These are phyloP conservation scores for Boeremia lycopersici DNA, from an alignment of 2,329 filamentous ascomycete species.

Conservation along the genomic window DNA sequence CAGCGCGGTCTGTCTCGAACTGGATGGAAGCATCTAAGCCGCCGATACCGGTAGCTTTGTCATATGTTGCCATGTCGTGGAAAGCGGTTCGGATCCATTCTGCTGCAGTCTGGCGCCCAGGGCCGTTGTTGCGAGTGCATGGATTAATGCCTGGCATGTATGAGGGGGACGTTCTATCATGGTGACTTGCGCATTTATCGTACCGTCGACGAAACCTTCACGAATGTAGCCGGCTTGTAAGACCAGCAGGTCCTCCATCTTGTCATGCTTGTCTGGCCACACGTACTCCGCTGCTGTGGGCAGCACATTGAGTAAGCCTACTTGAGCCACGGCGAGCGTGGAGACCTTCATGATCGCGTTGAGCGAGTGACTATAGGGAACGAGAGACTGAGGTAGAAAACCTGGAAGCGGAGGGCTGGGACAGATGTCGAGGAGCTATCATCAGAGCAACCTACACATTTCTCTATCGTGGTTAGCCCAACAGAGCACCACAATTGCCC, in stretches of 20 bases:
- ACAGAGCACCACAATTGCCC: not conserved
- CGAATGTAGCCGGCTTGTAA: conserved; percentile 14
- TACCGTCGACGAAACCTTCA: conserved; percentile 11
- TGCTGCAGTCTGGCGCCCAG: conserved; percentile 31
- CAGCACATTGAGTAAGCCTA: conserved; percentile 8
- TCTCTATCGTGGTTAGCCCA: not conserved
- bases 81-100: conserved; percentile 45
- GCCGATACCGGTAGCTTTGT: conserved; percentile 36
- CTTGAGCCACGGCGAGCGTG: conserved; percentile 2
- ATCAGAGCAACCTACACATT: not conserved
- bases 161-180: not conserved
- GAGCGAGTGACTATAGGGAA: conserved; percentile 4
- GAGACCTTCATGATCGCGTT: conserved; percentile 4
- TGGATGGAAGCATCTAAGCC: conserved; percentile 46
- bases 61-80: conserved; percentile 43
- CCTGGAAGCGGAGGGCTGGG: not conserved
- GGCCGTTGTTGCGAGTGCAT: conserved; percentile 22
- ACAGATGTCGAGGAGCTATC: not conserved
- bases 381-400: not conserved
- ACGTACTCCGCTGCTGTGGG: conserved; percentile 16
- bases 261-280: conserved; percentile 11
- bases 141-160: conserved; percentile 19
- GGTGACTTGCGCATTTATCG: not conserved
- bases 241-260: conserved; percentile 17
- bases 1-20: conserved; percentile 37